Base-by-base conservation (phyloP, 805 yeast species). In the Vanderwaltozyma tropicalis region DNA sequence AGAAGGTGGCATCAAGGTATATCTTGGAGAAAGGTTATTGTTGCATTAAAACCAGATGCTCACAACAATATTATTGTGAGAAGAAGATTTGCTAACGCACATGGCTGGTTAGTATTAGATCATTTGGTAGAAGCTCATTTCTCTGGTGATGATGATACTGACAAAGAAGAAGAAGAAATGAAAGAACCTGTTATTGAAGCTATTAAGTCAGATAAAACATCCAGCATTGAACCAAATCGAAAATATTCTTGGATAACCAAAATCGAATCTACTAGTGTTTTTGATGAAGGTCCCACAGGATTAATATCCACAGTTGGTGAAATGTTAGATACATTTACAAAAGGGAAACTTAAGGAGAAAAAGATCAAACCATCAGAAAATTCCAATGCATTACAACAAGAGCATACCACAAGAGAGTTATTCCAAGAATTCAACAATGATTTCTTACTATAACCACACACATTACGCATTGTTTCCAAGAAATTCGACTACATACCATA, bases 61-160 rank as follows among this genome's bases (percentile, higher is more conserved):
- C 98, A 89, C 54, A 89, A 89, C 52, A 89, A 87, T 52, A 87
- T 92, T 21, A 69, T 85, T 20, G 97, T 89, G 1, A 67, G 98
- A 44, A 69, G 98, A 47, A 64, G 84, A 43, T 92, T 84, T 65
- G 80, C 94, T 5, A 83, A 83, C 61, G 92, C 89, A 0, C 82
- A 76, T 58, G 94, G 94, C 1, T 83, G 94, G 94, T 76, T 74
- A 1, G 84, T 81, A 0, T 63, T 82, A 33, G 87, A 81, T 41
- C 92, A 54, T 39, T 52, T 83, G 42, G 72, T 78, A 2, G 63
- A 66, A 12, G 67, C 70, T 35, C 92, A 83, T 62, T 83, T 83
- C 55, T 52, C 35, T 24, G 49, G 47, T 1, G 22, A 26, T 19
- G 22, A 30, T 14, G 31, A 30, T 29, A 11, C 7, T 17, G 18